Conservation (phyloP, 305 asterid genomes). For the Plantago rigida region DNA sequence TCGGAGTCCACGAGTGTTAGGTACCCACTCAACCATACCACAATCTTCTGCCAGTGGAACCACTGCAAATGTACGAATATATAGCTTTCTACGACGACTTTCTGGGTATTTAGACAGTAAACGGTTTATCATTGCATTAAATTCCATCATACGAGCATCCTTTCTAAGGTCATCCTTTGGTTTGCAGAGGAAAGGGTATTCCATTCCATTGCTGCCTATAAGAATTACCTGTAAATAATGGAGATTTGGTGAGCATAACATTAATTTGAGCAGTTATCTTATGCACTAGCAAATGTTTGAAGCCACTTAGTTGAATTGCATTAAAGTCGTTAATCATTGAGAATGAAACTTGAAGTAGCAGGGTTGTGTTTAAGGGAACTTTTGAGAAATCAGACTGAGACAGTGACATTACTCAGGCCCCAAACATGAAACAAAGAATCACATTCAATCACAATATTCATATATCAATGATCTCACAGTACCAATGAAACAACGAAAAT, state of each 20-base stretch:
- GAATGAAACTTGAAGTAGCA: neutral
- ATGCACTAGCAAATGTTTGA: neutral
- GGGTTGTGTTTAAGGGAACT: neutral
- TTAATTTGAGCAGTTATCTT: neutral
- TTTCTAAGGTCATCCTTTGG: conserved; percentile 97
- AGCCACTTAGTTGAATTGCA: neutral
- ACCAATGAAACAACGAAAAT: conserved; percentile 1
- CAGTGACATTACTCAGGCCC: neutral
- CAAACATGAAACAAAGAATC: conserved; percentile 11
- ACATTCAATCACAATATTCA: conserved; percentile 14
- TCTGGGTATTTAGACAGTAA: conserved; percentile 75
- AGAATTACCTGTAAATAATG: conserved; percentile 56
- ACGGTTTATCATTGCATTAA: conserved; percentile 93
- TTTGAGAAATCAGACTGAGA: neutral
- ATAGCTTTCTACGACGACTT: conserved; percentile 95
- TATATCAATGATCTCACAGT: conserved; percentile 15
- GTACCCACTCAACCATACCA: conserved; percentile 99
- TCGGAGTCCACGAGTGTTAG: conserved; percentile 91
- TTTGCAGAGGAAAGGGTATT: conserved; percentile 92
- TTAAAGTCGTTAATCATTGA: neutral
- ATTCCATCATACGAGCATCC: conserved; percentile 99
- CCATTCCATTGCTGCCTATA: conserved; percentile 81
- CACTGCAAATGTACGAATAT: conserved; percentile 91
- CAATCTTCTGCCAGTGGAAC: conserved; percentile 93
- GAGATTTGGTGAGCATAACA: conserved; percentile 8